Evolutionary conservation across 2,329 filamentous ascomycete genomes (phyloP).

Genomic region (Aspergillus neotritici): DNA sequence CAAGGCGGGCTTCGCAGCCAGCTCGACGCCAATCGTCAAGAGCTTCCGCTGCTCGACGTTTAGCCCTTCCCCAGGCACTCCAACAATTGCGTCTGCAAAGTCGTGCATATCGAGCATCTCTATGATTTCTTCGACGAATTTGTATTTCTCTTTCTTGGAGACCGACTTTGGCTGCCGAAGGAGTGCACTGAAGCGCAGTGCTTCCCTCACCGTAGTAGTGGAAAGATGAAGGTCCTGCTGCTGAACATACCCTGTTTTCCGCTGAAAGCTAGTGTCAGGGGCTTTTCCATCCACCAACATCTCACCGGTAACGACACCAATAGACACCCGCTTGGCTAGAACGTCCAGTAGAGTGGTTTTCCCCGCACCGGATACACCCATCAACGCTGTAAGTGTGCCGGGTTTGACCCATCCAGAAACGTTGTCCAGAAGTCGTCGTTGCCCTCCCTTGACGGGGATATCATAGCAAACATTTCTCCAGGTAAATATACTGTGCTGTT

Average conservation of each 20-base stretch:
- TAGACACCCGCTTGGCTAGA: slow-evolving; percentile 52
- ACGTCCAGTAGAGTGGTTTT: slow-evolving; percentile 58
- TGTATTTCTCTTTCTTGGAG: slow-evolving; percentile 66
- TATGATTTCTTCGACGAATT: slow-evolving; percentile 75
- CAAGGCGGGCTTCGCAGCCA: slow-evolving; percentile 80
- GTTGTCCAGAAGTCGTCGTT: slow-evolving; percentile 49
- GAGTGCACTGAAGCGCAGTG: slow-evolving; percentile 74
- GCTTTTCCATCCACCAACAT: slow-evolving; percentile 60
- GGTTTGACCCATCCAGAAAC: slow-evolving; percentile 53
- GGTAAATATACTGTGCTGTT: slow-evolving; percentile 39
- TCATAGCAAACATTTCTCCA: slow-evolving; percentile 55
- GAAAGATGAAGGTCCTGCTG: slow-evolving; percentile 72
- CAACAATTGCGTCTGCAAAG: slow-evolving; percentile 81
- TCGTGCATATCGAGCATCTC: slow-evolving; percentile 82
- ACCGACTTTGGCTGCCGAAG: slow-evolving; percentile 73
- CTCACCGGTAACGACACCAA: slow-evolving; percentile 60
- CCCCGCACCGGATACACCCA: slow-evolving; percentile 60
- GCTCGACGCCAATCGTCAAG: slow-evolving; percentile 84
- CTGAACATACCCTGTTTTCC: slow-evolving; percentile 63
- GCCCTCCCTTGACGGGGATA: slow-evolving; percentile 47
- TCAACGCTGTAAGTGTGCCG: slow-evolving; percentile 51
- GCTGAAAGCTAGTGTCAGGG: slow-evolving; percentile 54
- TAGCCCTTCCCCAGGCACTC: slow-evolving; percentile 71
- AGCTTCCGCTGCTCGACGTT: slow-evolving; percentile 61
- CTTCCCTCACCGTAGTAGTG: slow-evolving; percentile 81